These are phyloP conservation scores for Acanthamoeba royreba DNA, from an alignment of 208 protist genomes.

Conservation along the genomic window DNA sequence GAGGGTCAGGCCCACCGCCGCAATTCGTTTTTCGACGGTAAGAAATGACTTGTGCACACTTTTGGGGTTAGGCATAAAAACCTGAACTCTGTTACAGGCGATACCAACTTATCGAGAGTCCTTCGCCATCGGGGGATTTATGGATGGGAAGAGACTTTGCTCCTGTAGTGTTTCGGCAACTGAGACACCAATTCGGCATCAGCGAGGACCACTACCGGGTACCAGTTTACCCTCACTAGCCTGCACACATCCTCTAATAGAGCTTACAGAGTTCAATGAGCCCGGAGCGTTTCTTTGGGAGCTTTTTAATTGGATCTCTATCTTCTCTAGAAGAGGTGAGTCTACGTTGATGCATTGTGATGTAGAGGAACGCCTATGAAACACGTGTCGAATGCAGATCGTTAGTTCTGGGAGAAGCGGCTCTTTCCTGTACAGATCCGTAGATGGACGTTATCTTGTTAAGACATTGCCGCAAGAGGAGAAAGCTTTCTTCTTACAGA, in stretches of 20 bases:
- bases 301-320: background rate
- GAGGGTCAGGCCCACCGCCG: background rate
- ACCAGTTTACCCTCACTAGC: background rate
- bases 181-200: background rate
- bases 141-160: background rate
- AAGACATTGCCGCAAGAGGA: background rate
- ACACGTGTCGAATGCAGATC: background rate
- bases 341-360: too few species aligned
- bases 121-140: too few species aligned
- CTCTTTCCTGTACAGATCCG: background rate
- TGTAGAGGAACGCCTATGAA: background rate
- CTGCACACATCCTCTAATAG: background rate
- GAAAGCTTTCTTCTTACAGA: background rate
- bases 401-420: constrained; percentile 13
- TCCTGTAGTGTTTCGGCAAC: background rate
- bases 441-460: background rate
- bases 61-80: background rate
- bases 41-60: background rate
- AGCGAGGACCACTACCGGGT: background rate
- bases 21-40: background rate
- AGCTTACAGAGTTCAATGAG: background rate
- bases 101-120: background rate
- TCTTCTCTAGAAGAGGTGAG: background rate
- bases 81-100: background rate
- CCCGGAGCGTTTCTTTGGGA: background rate